phyloP scores from a whole-genome alignment of 163 green algal genomes.

The Scenedesmus sp. region DNA sequence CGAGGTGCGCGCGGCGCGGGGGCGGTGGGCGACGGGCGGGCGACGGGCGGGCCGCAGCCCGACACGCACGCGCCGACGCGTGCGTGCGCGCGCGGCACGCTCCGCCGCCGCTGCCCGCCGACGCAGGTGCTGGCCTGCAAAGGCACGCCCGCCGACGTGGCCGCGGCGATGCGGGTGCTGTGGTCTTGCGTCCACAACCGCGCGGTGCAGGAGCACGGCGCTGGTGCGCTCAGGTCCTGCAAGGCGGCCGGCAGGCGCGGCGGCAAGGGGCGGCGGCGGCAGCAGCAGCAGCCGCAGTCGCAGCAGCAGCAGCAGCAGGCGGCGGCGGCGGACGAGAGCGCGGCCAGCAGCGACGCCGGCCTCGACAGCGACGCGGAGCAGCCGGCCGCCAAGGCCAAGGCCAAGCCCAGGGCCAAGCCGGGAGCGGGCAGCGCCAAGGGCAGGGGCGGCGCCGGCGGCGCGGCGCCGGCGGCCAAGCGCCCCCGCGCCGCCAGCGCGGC shows the following conservation, averaged over 20 bases:
- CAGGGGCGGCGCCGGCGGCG: too few species aligned
- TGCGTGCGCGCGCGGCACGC: neutral
- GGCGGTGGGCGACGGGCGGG: neutral
- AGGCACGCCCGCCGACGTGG: neutral
- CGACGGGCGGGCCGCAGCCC: neutral
- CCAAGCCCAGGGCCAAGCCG: neutral
- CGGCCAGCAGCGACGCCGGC: too few species aligned
- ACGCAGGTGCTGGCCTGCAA: neutral
- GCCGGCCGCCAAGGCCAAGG: neutral
- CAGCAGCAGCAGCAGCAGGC: conserved; percentile 23
- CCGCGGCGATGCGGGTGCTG: conserved; percentile 18
- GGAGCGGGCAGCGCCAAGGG: neutral
- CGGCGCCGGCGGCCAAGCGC: too few species aligned
- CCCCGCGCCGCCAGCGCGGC: too few species aligned
- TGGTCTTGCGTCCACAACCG: conserved; percentile 14
- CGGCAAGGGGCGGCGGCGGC: neutral
- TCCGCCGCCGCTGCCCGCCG: neutral
- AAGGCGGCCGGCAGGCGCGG: neutral
- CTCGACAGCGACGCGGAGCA: too few species aligned
- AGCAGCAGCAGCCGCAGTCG: neutral
- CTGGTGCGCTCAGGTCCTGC: neutral
- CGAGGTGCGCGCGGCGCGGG: neutral
- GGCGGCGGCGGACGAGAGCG: neutral
- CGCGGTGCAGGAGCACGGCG: conserved; percentile 21
- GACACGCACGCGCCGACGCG: neutral